These are phyloP conservation scores for Fonsecaea pugnacius DNA, from an alignment of 2,329 filamentous ascomycete species.

Conservation along the genomic window DNA sequence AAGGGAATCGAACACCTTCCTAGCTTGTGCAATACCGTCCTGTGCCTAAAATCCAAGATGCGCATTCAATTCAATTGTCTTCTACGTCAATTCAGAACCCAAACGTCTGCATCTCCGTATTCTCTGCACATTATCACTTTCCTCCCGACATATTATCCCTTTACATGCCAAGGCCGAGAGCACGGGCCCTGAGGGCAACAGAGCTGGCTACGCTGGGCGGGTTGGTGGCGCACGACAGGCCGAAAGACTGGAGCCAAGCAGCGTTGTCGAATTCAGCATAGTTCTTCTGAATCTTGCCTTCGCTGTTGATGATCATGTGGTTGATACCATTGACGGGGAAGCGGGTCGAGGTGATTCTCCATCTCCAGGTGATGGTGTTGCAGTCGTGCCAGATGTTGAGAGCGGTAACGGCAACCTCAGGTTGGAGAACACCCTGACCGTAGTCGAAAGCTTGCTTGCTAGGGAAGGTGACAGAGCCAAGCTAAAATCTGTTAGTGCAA, in stretches of 20 bases:
- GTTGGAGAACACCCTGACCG: constrained; percentile 29
- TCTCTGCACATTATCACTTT: not conserved
- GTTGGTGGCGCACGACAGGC: constrained; percentile 29
- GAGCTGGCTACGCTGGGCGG: constrained; percentile 13
- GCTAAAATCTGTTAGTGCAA: constrained; percentile 24
- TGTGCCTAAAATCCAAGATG: not conserved
- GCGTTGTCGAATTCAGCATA: constrained; percentile 37
- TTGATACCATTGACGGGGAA: constrained; percentile 37
- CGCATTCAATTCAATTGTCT: not conserved
- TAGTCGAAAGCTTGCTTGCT: constrained; percentile 34
- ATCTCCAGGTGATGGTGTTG: constrained; percentile 37
- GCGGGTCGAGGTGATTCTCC: constrained; percentile 23
- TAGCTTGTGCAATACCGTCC: constrained; percentile 4
- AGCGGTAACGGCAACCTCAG: constrained; percentile 29
- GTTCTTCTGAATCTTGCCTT: constrained; percentile 34
- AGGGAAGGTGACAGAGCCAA: constrained; percentile 34
- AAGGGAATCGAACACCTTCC: constrained; percentile 14
- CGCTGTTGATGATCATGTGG: constrained; percentile 31
- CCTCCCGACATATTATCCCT: not conserved
- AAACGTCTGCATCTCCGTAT: constrained; percentile 2
- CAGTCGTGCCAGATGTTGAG: constrained; percentile 35
- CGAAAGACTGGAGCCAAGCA: constrained; percentile 36
- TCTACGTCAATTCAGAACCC: not conserved
- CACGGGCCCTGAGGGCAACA: constrained; percentile 11
- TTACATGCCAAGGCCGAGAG: not conserved